These are phyloP conservation scores for Hypsizygus ulmarius DNA, from an alignment of 1,284 basidiomycete species.

Conservation along the genomic window DNA sequence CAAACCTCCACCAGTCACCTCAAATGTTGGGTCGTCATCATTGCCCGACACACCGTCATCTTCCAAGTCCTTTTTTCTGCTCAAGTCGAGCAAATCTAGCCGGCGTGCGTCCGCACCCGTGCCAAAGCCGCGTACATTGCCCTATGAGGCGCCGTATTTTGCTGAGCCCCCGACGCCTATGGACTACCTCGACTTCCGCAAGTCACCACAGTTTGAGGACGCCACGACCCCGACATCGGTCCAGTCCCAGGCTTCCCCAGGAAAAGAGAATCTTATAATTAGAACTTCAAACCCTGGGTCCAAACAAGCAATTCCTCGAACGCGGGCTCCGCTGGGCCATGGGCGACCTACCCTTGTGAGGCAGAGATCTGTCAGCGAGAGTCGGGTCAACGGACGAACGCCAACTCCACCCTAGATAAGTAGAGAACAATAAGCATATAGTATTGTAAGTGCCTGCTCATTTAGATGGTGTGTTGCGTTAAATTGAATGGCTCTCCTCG, in stretches of 20 bases:
- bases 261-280: slow-evolving; percentile 4
- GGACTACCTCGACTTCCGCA: slow-evolving; percentile 13
- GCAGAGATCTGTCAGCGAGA: slow-evolving; percentile 20
- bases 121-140: slow-evolving; percentile 35
- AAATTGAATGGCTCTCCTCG: too few relatives aligned
- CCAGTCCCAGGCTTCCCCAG: slow-evolving; percentile 1
- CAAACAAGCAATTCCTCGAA: not conserved
- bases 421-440: slow-evolving; percentile 5
- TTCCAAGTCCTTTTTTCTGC: slow-evolving; percentile 22
- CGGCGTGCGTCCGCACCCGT: slow-evolving; percentile 30
- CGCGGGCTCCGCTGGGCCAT: slow-evolving; percentile 1
- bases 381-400: slow-evolving; percentile 9
- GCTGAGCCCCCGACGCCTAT: slow-evolving; percentile 34
- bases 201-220: slow-evolving; percentile 9
- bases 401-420: slow-evolving; percentile 1
- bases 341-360: slow-evolving; percentile 9
- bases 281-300: too few relatives aligned
- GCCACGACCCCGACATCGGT: slow-evolving; percentile 7
- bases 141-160: slow-evolving; percentile 43
- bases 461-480: too few relatives aligned
- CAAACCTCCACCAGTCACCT: slow-evolving; percentile 4
- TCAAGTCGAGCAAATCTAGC: slow-evolving; percentile 26
- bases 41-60: slow-evolving; percentile 18
- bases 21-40: not conserved
- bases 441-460: slow-evolving; percentile 2